Conservation (phyloP, 225 moss, liverwort and hornwort species). For the Climacium dendroides region DNA sequence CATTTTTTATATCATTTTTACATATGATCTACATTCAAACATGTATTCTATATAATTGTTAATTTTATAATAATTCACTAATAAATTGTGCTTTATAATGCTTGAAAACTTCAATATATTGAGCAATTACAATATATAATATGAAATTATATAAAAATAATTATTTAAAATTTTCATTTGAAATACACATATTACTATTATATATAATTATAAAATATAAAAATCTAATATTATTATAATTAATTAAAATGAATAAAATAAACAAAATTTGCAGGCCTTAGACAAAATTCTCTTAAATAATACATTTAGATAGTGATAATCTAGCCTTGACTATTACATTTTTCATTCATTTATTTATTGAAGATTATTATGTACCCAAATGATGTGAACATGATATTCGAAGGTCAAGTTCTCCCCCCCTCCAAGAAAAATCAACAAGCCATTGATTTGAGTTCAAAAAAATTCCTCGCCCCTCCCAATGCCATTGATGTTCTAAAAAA, state of each 20-base stretch:
- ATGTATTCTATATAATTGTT: not conserved
- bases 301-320: not conserved
- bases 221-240: too few species aligned
- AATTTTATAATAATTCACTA: not conserved
- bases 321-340: too few species aligned
- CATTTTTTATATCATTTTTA: not conserved
- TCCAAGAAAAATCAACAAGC: too few species aligned
- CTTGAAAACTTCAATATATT: too few species aligned
- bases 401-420: too few species aligned
- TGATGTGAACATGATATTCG: too few species aligned
- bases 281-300: not conserved
- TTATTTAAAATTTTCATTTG: not conserved
- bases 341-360: not conserved
- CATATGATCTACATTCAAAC: not conserved
- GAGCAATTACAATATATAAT: not conserved
- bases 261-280: too few species aligned
- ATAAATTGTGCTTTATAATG: not conserved
- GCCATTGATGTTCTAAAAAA: too few species aligned
- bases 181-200: not conserved
- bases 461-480: too few species aligned
- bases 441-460: too few species aligned
- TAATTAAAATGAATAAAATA: not conserved
- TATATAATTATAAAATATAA: not conserved
- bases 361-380: too few species aligned
- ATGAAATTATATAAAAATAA: too few species aligned